phyloP scores from a whole-genome alignment of 2,329 filamentous ascomycete species.

The Apiospora hydei region DNA sequence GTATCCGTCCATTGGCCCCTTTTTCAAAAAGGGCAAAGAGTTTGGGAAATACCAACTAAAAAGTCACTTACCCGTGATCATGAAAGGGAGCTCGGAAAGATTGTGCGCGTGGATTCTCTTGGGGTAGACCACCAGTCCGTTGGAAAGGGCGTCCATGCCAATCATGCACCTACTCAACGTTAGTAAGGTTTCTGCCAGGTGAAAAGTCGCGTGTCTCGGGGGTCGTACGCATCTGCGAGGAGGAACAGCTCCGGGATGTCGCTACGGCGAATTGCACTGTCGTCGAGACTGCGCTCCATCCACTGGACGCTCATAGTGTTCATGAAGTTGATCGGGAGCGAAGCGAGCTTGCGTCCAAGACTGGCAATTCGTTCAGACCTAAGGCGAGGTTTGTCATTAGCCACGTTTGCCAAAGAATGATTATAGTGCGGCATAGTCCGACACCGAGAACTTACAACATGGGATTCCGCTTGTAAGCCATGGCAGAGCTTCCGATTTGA shows the following conservation, averaged over 20 bases:
- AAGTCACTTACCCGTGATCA: conserved; percentile 59
- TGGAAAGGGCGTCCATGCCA: conserved; percentile 70
- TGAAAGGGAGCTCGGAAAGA: conserved; percentile 77
- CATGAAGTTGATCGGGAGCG: conserved; percentile 53
- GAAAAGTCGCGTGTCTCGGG: neutral
- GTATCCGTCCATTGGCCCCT: neutral
- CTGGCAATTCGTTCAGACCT: conserved; percentile 45
- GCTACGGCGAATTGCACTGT: conserved; percentile 73
- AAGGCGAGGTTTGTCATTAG: neutral
- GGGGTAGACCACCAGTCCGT: conserved; percentile 81
- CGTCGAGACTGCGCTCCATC: conserved; percentile 82
- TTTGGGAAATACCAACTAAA: neutral
- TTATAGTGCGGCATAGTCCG: neutral
- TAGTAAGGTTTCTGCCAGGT: neutral
- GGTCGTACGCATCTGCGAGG: conserved; percentile 16
- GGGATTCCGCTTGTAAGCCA: conserved; percentile 70
- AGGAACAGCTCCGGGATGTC: conserved; percentile 64
- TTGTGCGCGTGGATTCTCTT: conserved; percentile 72
- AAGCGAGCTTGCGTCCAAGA: conserved; percentile 43
- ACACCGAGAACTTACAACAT: conserved; percentile 42
- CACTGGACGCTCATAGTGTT: conserved; percentile 77
- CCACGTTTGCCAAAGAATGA: neutral
- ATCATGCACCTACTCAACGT: conserved; percentile 63
- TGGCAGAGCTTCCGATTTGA: conserved; percentile 69
- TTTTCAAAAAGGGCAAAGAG: neutral